A percentile compares a stretch with the other conserved stretches of the same genome.
phyloP scores from a whole-genome alignment of 257 asterid species.

The Capsicum pubescens region DNA sequence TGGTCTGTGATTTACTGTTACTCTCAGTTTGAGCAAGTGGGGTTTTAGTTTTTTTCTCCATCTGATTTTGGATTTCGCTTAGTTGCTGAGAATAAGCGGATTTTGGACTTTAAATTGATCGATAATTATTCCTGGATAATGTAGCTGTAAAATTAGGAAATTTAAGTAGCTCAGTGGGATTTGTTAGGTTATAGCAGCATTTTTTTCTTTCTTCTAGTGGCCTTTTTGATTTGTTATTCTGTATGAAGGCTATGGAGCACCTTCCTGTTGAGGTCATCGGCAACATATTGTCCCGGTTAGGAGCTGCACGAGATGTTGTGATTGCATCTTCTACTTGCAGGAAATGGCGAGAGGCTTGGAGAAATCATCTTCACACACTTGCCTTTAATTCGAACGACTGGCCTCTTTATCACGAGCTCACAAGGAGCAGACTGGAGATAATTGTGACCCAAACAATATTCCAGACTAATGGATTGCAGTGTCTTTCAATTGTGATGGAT shows the following conservation, averaged over 20 bases:
- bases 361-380: conserved; percentile 77
- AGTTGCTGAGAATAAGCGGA: neutral
- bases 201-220: conserved; percentile 20
- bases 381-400: conserved; percentile 77
- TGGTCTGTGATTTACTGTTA: conserved; percentile 27
- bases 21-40: neutral
- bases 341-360: conserved; percentile 85
- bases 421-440: conserved; percentile 70
- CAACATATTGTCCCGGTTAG: conserved; percentile 75
- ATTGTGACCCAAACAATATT: conserved; percentile 79
- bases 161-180: conserved; percentile 34
- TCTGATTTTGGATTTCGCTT: conserved; percentile 24
- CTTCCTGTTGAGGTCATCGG: conserved; percentile 96
- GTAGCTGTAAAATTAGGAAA: conserved; percentile 20
- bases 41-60: neutral
- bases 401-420: conserved; percentile 74
- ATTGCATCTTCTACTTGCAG: conserved; percentile 88
- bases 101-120: conserved; percentile 34
- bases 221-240: conserved; percentile 28
- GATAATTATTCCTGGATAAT: conserved; percentile 29
- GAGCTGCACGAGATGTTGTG: conserved; percentile 84
- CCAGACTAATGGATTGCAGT: conserved; percentile 71
- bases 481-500: conserved; percentile 76
- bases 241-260: conserved; percentile 59
- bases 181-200: conserved; percentile 39